Conservation (phyloP, 345 rosid genomes). For the Linum lewisii region DNA sequence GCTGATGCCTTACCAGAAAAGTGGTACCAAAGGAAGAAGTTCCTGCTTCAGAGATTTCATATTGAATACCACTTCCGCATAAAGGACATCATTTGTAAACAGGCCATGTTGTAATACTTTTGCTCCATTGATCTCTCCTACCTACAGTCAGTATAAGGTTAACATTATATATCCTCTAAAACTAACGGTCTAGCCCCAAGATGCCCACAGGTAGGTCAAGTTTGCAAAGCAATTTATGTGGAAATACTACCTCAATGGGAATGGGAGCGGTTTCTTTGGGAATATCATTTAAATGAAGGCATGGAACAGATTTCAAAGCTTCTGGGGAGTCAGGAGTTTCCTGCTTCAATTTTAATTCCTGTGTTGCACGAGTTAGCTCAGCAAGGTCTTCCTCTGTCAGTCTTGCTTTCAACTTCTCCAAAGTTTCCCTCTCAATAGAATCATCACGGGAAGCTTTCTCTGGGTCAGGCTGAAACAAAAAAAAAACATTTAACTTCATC, state of each 20-base stretch:
- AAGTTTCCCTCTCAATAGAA: slow-evolving; percentile 61
- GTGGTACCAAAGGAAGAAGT: slow-evolving; percentile 83
- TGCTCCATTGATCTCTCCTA: slow-evolving; percentile 78
- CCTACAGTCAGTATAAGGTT: slow-evolving; percentile 27
- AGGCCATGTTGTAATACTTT: slow-evolving; percentile 85
- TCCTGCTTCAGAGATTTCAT: slow-evolving; percentile 78
- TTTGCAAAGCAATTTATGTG: slow-evolving; percentile 12
- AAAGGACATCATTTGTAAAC: slow-evolving; percentile 90
- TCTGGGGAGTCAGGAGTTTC: slow-evolving; percentile 97
- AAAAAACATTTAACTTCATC: slow-evolving; percentile 18
- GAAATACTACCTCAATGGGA: slow-evolving; percentile 59
- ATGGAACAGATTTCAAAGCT: slow-evolving; percentile 74
- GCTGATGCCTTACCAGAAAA: slow-evolving; percentile 66
- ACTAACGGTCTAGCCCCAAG: slow-evolving; percentile 1
- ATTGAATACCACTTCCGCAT: slow-evolving; percentile 79
- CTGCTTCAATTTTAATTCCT: slow-evolving; percentile 75
- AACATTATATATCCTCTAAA: background rate
- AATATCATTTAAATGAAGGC: slow-evolving; percentile 66
- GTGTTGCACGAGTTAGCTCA: slow-evolving; percentile 77
- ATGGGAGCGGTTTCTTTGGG: slow-evolving; percentile 73
- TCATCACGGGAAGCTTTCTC: slow-evolving; percentile 82
- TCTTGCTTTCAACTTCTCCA: slow-evolving; percentile 59
- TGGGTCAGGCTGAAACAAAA: slow-evolving; percentile 66
- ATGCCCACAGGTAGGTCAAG: slow-evolving; percentile 1
- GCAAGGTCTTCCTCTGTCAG: slow-evolving; percentile 94